These are phyloP conservation scores for Leccinum boreale DNA, from an alignment of 768 basidiomycete genomes.

Conservation along the genomic window DNA sequence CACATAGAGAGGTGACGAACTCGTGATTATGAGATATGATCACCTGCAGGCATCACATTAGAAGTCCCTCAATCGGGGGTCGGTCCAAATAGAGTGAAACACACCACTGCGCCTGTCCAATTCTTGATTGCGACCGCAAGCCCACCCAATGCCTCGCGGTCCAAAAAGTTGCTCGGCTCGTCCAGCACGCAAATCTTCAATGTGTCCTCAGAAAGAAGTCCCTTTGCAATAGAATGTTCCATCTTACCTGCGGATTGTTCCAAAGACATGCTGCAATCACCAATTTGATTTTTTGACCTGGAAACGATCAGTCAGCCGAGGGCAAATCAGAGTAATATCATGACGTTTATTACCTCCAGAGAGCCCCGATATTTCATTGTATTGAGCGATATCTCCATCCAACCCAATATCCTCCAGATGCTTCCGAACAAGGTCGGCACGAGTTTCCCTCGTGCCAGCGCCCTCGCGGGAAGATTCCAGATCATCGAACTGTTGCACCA, in stretches of 20 bases:
- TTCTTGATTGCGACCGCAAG: constrained; percentile 92
- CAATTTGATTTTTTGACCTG: constrained; percentile 95
- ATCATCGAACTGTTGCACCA: constrained; percentile 94
- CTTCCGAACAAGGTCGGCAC: constrained; percentile 77
- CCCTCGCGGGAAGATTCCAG: constrained; percentile 95
- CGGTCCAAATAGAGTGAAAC: constrained; percentile 13
- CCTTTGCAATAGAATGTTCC: not conserved
- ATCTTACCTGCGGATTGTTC: constrained; percentile 80
- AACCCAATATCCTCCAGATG: constrained; percentile 94
- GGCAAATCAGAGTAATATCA: constrained; percentile 5
- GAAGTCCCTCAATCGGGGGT: constrained; percentile 10
- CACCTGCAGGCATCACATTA: constrained; percentile 45
- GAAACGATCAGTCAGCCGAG: constrained; percentile 12
- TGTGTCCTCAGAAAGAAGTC: constrained; percentile 5
- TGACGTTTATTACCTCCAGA: constrained; percentile 67
- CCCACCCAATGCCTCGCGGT: constrained; percentile 93
- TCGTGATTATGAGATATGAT: constrained; percentile 97
- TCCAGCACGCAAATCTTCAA: constrained; percentile 72
- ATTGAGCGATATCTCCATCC: constrained; percentile 96
- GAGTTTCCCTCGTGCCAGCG: constrained; percentile 86
- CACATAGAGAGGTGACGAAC: constrained; percentile 80
- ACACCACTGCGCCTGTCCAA: constrained; percentile 88
- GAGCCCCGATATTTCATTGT: constrained; percentile 92
- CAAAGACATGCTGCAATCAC: constrained; percentile 93
- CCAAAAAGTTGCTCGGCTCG: constrained; percentile 96